phyloP scores from a whole-genome alignment of 495 filamentous ascomycete genomes.

The Penicillium longicatenatum region DNA sequence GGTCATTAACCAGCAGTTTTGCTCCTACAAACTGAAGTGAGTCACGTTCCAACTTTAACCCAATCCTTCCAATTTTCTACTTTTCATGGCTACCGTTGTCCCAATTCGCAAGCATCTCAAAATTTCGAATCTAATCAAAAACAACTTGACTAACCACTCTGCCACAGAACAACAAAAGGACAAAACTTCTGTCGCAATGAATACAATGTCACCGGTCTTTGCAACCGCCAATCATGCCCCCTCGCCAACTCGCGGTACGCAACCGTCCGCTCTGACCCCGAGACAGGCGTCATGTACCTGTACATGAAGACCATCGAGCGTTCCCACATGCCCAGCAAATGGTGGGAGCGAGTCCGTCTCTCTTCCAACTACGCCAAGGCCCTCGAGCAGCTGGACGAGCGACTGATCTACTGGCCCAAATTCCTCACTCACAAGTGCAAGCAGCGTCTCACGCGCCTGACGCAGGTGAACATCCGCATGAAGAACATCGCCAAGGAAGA shows the following conservation, averaged over 20 bases:
- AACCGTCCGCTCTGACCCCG: conserved; percentile 80
- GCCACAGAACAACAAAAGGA: conserved; percentile 76
- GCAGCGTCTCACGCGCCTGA: conserved; percentile 90
- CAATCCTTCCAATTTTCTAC: not conserved
- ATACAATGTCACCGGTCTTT: conserved; percentile 93
- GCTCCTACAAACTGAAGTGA: conserved; percentile 94
- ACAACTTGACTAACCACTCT: conserved; percentile 16
- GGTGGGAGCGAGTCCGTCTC: conserved; percentile 93
- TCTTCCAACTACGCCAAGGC: conserved; percentile 89
- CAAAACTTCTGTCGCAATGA: conserved; percentile 96
- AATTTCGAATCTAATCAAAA: conserved; percentile 2
- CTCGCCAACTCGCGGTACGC: conserved; percentile 96
- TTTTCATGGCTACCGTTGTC: not conserved
- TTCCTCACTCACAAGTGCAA: conserved; percentile 97
- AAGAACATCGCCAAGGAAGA: conserved; percentile 83
- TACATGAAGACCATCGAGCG: conserved; percentile 98
- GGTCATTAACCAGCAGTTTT: conserved; percentile 94
- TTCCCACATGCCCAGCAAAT: conserved; percentile 84
- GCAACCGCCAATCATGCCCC: conserved; percentile 92
- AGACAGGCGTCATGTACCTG: conserved; percentile 84
- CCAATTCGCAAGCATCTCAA: conserved; percentile 1
- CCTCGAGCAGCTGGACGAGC: conserved; percentile 82
- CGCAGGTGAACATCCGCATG: conserved; percentile 89
- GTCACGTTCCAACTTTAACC: conserved; percentile 19
- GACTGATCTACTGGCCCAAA: conserved; percentile 94